Percentiles rank a stretch among this genome's conserved stretches.
phyloP scores from a whole-genome alignment of 805 yeast genomes.

The Ogataea polymorpha region DNA sequence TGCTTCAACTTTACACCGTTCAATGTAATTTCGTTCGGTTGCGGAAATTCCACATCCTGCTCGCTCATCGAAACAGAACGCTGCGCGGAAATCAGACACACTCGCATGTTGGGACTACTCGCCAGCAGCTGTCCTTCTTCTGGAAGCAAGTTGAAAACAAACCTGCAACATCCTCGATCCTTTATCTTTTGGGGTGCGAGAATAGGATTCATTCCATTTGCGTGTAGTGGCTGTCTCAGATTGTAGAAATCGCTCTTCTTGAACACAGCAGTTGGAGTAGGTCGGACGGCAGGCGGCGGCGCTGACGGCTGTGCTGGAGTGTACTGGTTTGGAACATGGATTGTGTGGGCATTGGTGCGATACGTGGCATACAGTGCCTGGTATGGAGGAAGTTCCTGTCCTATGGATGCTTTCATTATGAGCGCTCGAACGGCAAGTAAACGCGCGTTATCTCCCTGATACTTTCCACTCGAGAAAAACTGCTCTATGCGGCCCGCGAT shows the following conservation, averaged over 20 bases:
- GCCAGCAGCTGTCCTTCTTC: slow-evolving; percentile 41
- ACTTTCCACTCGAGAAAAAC: slow-evolving; percentile 41
- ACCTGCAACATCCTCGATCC: slow-evolving; percentile 43
- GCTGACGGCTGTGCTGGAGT: slow-evolving; percentile 13
- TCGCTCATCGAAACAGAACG: slow-evolving; percentile 18
- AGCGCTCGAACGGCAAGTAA: slow-evolving; percentile 44
- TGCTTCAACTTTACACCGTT: slow-evolving; percentile 51
- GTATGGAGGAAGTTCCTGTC: slow-evolving; percentile 39
- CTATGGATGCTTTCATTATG: slow-evolving; percentile 35
- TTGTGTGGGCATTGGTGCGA: slow-evolving; percentile 19
- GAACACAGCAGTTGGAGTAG: slow-evolving; percentile 42
- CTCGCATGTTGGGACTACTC: slow-evolving; percentile 29
- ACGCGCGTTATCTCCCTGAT: slow-evolving; percentile 39
- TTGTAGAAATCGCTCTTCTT: slow-evolving; percentile 55
- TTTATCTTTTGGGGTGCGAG: slow-evolving; percentile 38
- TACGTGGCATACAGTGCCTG: slow-evolving; percentile 25
- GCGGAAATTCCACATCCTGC: slow-evolving; percentile 59
- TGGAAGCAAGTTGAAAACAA: slow-evolving; percentile 41
- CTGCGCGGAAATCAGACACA: slow-evolving; percentile 58
- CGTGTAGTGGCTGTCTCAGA: slow-evolving; percentile 44
- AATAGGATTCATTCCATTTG: slow-evolving; percentile 39
- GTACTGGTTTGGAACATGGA: slow-evolving; percentile 26
- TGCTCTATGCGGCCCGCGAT: slow-evolving; percentile 51
- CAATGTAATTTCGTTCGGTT: slow-evolving; percentile 62
- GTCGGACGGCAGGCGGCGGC: slow-evolving; percentile 22